Percentiles rank a stretch among this genome's conserved stretches.
These are phyloP conservation scores for Fusarium armeniacum DNA, from an alignment of 2,329 filamentous ascomycete species.

Conservation along the genomic window DNA sequence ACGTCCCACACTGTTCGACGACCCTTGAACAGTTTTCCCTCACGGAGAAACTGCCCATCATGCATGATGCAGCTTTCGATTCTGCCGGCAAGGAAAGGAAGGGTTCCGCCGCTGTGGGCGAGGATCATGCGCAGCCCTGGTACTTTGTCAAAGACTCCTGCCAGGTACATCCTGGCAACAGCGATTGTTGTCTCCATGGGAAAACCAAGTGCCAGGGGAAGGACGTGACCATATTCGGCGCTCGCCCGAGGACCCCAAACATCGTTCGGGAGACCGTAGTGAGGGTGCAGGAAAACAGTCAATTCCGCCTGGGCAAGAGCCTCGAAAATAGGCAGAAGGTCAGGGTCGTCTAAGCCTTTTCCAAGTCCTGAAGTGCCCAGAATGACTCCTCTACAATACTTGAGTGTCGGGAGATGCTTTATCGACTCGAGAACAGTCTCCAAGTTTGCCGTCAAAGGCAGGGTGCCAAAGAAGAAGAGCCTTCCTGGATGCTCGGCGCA, in stretches of 20 bases:
- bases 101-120: constrained; percentile 88
- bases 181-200: constrained; percentile 95
- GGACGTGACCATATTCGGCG: constrained; percentile 85
- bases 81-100: constrained; percentile 89
- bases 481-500: constrained; percentile 76
- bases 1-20: constrained; percentile 69
- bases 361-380: constrained; percentile 88
- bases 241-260: constrained; percentile 81
- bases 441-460: constrained; percentile 79
- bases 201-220: constrained; percentile 88
- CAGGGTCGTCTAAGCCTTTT: constrained; percentile 81
- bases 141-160: constrained; percentile 85
- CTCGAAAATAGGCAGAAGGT: constrained; percentile 78
- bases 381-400: constrained; percentile 85
- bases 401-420: constrained; percentile 69
- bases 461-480: constrained; percentile 85
- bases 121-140: constrained; percentile 79
- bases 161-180: constrained; percentile 87
- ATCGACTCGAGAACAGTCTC: constrained; percentile 76
- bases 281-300: constrained; percentile 88
- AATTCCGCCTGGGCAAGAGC: constrained; percentile 75
- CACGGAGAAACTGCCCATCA: constrained; percentile 79
- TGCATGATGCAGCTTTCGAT: constrained; percentile 91
- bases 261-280: constrained; percentile 86
- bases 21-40: constrained; percentile 66